Evolutionary conservation across 2,329 filamentous ascomycete species (phyloP), one percentile per base, ranked within the genome.

Genomic region (Botrytis aclada): DNA sequence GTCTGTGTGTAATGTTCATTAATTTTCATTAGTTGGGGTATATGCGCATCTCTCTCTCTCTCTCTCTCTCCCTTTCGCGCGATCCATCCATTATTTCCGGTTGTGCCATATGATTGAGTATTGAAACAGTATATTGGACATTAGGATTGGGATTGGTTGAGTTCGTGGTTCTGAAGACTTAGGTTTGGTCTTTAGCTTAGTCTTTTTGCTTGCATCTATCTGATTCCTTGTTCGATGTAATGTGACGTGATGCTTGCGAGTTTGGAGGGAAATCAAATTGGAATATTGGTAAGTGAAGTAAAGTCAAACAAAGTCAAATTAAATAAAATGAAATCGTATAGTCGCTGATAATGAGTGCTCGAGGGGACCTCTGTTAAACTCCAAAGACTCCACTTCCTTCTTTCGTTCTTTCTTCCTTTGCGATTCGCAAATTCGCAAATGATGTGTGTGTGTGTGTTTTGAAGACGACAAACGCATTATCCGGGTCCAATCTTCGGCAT

Each of bases 401-500:
- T 0, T 45, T 45, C 43, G 7, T 45, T 45, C 67, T n/a, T 45
- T 45, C 63, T 29, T 34, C 29, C 1, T n/a, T 51, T 25, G 47
- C 22, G 14, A 51, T 51, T 6, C 47, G 4, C n/a, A 14, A 62
- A 62, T 22, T 14, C 60, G 51, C 14, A 56, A 56, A 9, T 29
- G 14, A n/a, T 56, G 12, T 29, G 3, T 51, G 9, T 47, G 12
- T 51, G 2, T 51, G 16, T 14, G 12, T 51, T 51, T 16, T 3
- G 25, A 51, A 51, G 12, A n/a, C 25, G 25, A n/a, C 14, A 2
- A n/a, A n/a, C 25, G 47, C 47, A 61, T 87, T 88, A 88, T 75
- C 86, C 86, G 76, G 86, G 86, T 74, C 86, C 86, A 73, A 88
- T 88, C 77, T 86, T 84, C 12, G 86, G 86, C 95, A 99, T 99